phyloP scores from a whole-genome alignment of 805 yeast genomes.

The Wickerhamomyces ciferrii region DNA sequence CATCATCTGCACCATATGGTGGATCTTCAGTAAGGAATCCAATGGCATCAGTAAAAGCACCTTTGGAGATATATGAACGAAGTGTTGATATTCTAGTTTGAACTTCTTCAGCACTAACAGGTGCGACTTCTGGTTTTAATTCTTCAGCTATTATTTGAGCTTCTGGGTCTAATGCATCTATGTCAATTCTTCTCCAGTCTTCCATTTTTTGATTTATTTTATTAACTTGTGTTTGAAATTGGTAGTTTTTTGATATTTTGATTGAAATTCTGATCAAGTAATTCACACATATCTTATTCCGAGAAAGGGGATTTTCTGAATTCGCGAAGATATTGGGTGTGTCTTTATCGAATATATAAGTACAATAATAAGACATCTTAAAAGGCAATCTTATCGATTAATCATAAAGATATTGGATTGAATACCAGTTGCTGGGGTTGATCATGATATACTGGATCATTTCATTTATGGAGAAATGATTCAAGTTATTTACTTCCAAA shows the following conservation, averaged over 20 bases:
- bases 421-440: too few relatives aligned
- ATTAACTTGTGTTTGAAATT: not conserved
- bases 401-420: too few relatives aligned
- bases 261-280: not conserved
- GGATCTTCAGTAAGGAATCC: slow-evolving; percentile 60
- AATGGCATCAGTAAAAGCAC: slow-evolving; percentile 67
- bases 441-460: too few relatives aligned
- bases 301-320: not conserved
- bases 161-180: slow-evolving; percentile 88
- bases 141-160: slow-evolving; percentile 56
- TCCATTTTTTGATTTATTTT: too few relatives aligned
- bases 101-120: slow-evolving; percentile 48
- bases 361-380: too few relatives aligned
- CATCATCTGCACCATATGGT: slow-evolving; percentile 74
- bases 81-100: slow-evolving; percentile 49
- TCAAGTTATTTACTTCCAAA: too few relatives aligned
- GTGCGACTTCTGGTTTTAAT: slow-evolving; percentile 41
- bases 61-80: slow-evolving; percentile 61
- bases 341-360: too few relatives aligned
- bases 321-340: not conserved
- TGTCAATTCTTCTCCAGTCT: slow-evolving; percentile 93
- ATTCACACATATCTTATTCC: not conserved
- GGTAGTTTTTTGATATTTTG: too few relatives aligned
- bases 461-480: too few relatives aligned
- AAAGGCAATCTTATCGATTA: too few relatives aligned